Evolutionary conservation across 2,329 filamentous ascomycete genomes (phyloP).

Genomic region (Pseudocercospora crystallina): DNA sequence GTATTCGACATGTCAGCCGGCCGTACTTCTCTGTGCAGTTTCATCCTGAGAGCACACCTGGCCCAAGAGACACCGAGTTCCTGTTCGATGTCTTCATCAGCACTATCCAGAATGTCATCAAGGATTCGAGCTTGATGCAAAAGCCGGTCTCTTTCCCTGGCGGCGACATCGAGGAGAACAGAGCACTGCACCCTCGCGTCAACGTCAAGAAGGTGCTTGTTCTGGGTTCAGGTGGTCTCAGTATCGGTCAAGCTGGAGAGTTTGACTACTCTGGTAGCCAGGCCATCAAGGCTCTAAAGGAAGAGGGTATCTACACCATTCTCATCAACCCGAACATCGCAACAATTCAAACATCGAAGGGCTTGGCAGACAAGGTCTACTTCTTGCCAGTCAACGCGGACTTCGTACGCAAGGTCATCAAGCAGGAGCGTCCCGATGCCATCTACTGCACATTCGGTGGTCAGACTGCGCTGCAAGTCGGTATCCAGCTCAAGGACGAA

Average conservation of each 20-base stretch:
- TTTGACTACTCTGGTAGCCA: conserved; percentile 99
- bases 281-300: conserved; percentile 96
- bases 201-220: conserved; percentile 92
- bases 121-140: conserved; percentile 65
- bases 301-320: conserved; percentile 97
- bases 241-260: conserved; percentile 96
- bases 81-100: conserved; percentile 95
- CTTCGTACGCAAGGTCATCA: conserved; percentile 95
- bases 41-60: conserved; percentile 94
- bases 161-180: conserved; percentile 76
- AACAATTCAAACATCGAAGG: conserved; percentile 97
- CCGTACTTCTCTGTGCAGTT: conserved; percentile 99
- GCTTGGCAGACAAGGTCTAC: conserved; percentile 96
- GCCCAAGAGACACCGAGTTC: conserved; percentile 92
- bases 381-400: conserved; percentile 96
- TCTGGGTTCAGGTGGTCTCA: conserved; percentile 89
- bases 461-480: conserved; percentile 93
- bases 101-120: conserved; percentile 72
- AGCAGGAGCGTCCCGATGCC: conserved; percentile 89
- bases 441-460: conserved; percentile 98
- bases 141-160: conserved; percentile 84
- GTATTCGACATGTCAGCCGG: conserved; percentile 80
- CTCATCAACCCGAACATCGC: conserved; percentile 99
- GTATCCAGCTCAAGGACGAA: conserved; percentile 96
- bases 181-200: conserved; percentile 72